Base-by-base conservation (phyloP, 106 monocot genomes). In the Acanthochlamys bracteata region DNA sequence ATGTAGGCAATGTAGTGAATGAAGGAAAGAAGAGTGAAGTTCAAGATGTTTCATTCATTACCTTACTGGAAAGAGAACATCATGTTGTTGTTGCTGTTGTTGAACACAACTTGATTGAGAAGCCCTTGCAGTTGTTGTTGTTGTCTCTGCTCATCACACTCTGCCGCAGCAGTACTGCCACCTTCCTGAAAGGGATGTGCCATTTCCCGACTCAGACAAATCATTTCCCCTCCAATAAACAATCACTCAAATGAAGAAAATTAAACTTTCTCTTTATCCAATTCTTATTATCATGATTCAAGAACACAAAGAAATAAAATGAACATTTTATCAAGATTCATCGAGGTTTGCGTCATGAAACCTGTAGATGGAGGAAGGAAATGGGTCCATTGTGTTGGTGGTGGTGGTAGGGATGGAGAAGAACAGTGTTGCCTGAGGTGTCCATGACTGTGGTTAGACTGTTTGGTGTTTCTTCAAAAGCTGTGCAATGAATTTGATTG, bases 1-100 rank as follows among this genome's bases (percentile, higher is more conserved):
- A 13, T 9, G 43, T 45, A 45, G 13, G 7, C 7, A 45, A 45
- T 45, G 43, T 13, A 45, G 13, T 45, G 13, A 45, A 45, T 45
- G 13, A 9, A 9, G 43, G 43, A 45, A 9, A 45, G n/a, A n/a
- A n/a, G n/a, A n/a, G n/a, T n/a, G n/a, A n/a, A n/a, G n/a, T n/a
- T n/a, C n/a, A n/a, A 14, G 9, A 17, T 12, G 17, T 49, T 12
- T 17, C 12, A 7, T 14, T 26, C 10, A 6, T 65, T 42, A 26
- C 52, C 71, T 68, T 81, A 76, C n/a, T 64, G 81, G 63, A 76
- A 81, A 40, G 68, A 69, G 57, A 76, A 69, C 69, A 65, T 76
- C n/a, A n/a, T n/a, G n/a, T n/a, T 33, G 33, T 33, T 33, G 24
- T 19, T 57, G 24, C 3, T 57, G 72, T 80, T 72, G 63, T 65